Evolutionary conservation across 352 stramenopile species (phyloP), one percentile per base, ranked within the genome.

Genomic region (Saprolegnia parasitica): DNA sequence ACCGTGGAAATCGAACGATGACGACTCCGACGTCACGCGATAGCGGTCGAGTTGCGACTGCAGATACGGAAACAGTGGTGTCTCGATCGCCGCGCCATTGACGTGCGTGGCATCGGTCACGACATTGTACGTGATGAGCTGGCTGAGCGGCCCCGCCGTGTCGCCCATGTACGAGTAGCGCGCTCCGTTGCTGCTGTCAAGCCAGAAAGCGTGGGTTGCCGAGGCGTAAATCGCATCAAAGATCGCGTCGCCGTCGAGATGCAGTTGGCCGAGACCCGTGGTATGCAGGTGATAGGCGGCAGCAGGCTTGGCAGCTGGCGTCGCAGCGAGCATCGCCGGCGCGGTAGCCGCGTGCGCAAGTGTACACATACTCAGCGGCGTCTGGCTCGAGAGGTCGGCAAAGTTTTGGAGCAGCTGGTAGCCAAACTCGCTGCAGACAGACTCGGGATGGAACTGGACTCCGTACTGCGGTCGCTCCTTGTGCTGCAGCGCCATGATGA

Each of bases 401-500:
- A 98, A 98, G 74, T 98, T 98, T 55, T 90, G 79, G 32, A 98
- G 82, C 29, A 98, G 73, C 64, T 94, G 81, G 66, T 88, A 89
- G 4, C 91, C 91, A 63, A 84, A 88, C 45, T 78, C 71, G 45
- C 74, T 98, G 71, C 95, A 97, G 57, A 99, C 94, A 5, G 87
- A 95, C 77, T 99, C 96, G 0, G 96, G 96, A 73, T 99, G 96
- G 80, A 99, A 99, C 77, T 99, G 96, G 37, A 98, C 92, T 55
- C 96, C 96, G 74, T 93, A 98, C 72, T 98, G 93, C 52, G 81
- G 89, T 78, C 89, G 87, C 5, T 70, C 66, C 10, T 73, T 72
- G 75, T 98, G 92, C 63, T 81, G 71, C 26, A 98, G 71, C 6
- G 79, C 95, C 93, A 98, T 98, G 24, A 91, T 79, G 23, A 80